Evolutionary conservation across 768 basidiomycete species (phyloP), one percentile per base, ranked within the genome.

Genomic region (Terana coerulea): DNA sequence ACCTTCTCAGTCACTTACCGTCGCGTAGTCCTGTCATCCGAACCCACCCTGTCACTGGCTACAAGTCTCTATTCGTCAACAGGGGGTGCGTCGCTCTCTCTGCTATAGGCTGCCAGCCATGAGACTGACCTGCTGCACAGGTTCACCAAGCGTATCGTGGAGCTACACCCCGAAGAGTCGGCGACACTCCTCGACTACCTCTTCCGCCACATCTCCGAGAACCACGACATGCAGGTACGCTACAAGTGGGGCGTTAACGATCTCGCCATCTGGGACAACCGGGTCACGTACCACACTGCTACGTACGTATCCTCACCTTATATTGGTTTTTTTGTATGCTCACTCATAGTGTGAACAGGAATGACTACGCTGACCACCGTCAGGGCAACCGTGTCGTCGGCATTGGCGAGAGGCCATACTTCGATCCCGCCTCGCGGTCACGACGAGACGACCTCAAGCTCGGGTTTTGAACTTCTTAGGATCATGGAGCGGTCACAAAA

Each of bases 261-360:
- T 49, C 60, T 83, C 22, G 82, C 82, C 0, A 79, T 84, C 58
- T 84, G 81, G 82, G 80, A 81, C 50, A 84, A 84, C 60, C 64
- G 80, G 36, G 67, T 71, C 15, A 76, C 76, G 0, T 73, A 70
- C 64, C 78, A 80, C 55, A 77, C 66, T 30, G 66, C 65, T 21
- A 66, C 61, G 60, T 61, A 29, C 26, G 53, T 59, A 8, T 42
- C 54, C 47, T 5, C 34, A 33, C 26, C 0, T 14, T 33, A 15
- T 15, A 19, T 10, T 53, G 10, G 21, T 37, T 17, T 14, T 12
- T 33, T 29, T 1, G 22, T 1, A 5, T 37, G 44, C 51, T 53
- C 9, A 45, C n/a, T 37, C 35, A 17, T 17, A n/a, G 19, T 11
- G 5, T 17, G 19, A 21, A 24, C 39, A 58, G 57, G 17, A 54